Base-by-base conservation (phyloP, 345 rosid species). In the Citrus hindsii region DNA sequence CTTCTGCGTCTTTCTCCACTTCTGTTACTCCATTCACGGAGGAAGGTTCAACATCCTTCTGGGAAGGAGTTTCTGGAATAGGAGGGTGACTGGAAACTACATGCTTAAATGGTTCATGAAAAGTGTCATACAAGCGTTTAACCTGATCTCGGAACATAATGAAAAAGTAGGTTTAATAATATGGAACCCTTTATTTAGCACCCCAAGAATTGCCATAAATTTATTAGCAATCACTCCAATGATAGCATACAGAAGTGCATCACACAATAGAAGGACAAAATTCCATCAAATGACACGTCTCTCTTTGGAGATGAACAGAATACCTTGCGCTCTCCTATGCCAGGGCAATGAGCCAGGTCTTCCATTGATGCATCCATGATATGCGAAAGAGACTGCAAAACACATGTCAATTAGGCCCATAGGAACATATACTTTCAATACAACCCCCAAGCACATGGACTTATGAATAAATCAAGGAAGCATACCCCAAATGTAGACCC, bases 281-380 rank as follows among this genome's bases (percentile, higher is more conserved):
- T 24, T 19, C 32, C 33, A 58, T 28, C 63, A 65, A 16, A 40
- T 46, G 59, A 46, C 59, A 13, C 22, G 48, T 66, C 51, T 33
- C n/a, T 22, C 63, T 65, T 76, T 33, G 55, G 56, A 27, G 9
- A 46, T 7, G 64, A 30, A 8, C 8, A 22, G 3, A 62, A 21
- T 72, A 94, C 98, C 98, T 96, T 96, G 69, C 97, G 89, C 7
- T 35, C 38, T 35, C 0, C 38, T 35, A 35, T 35, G 38, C 7
- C 0, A 35, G 38, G 38, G 38, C 38, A 35, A 35, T 1, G 7
- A 35, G 38, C 38, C 7, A 5, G 38, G 0, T 35, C 38, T 35
- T 94, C 98, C 99, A 90, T 91, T 3, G 95, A 94, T 76, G 98
- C 98, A 82, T 96, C 99, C 79, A 96, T 91, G 65, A 96, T 83